Conservation (phyloP, 2,329 filamentous ascomycete species). For the Beauveria australis region DNA sequence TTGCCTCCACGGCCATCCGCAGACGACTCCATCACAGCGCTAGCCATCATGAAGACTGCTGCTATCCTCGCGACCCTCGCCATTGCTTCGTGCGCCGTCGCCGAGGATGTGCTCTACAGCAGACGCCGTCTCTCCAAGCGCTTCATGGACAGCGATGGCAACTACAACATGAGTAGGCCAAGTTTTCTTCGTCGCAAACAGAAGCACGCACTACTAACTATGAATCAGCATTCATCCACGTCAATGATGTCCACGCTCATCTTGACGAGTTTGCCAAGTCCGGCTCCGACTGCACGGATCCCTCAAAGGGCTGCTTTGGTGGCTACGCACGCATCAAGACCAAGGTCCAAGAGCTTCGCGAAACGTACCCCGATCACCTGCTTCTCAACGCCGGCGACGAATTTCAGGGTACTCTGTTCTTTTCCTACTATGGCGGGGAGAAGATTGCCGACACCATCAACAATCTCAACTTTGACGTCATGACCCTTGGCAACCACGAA, state of each 20-base stretch:
- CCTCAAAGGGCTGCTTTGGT: conserved; percentile 51
- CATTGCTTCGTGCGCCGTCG: conserved; percentile 21
- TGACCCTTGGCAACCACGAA: conserved; percentile 62
- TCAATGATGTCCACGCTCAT: conserved; percentile 63
- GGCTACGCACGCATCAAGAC: conserved; percentile 58
- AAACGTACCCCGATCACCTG: conserved; percentile 50
- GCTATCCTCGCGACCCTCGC: conserved; percentile 21
- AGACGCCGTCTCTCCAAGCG: conserved; percentile 37
- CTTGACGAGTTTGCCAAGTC: conserved; percentile 54
- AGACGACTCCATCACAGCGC: background rate
- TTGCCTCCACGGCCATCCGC: background rate
- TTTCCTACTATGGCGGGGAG: conserved; percentile 56
- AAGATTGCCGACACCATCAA: conserved; percentile 62
- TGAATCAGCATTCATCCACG: conserved; percentile 52
- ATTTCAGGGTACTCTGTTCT: conserved; percentile 62
- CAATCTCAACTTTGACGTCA: conserved; percentile 56
- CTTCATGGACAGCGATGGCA: conserved; percentile 37
- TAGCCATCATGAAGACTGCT: conserved; percentile 14
- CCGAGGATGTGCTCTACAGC: conserved; percentile 42
- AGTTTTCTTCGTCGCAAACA: background rate
- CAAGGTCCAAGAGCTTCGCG: conserved; percentile 47
- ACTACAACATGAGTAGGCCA: conserved; percentile 43
- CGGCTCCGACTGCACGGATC: conserved; percentile 52
- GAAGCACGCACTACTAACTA: background rate
- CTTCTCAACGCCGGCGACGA: conserved; percentile 61